These are phyloP conservation scores for Podila epicladia DNA, from an alignment of 192 early-diverging fungal genomes.

Conservation along the genomic window DNA sequence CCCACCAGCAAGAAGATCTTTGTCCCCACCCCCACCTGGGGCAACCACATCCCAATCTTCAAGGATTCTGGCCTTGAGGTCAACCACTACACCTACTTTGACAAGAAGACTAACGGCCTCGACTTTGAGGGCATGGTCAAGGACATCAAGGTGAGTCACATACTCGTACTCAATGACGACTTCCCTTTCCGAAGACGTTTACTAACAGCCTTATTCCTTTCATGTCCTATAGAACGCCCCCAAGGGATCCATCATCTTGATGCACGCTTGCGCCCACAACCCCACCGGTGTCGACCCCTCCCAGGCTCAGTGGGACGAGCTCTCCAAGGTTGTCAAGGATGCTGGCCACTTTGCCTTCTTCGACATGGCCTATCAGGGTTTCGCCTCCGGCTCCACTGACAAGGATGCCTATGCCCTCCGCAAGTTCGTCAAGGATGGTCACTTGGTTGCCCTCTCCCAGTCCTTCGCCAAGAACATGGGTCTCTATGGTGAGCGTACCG, in stretches of 20 bases:
- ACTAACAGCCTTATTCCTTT: neutral
- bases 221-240: constrained; percentile 72
- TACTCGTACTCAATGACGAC: neutral
- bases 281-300: constrained; percentile 99
- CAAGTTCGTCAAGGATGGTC: constrained; percentile 85
- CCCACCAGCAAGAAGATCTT: constrained; percentile 86
- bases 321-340: constrained; percentile 82
- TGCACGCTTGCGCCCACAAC: constrained; percentile 99
- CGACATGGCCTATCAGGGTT: constrained; percentile 99
- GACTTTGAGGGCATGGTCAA: constrained; percentile 93
- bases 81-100: constrained; percentile 93
- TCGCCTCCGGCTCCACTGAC: constrained; percentile 91
- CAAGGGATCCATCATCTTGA: constrained; percentile 85
- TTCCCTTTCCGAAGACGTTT: neutral
- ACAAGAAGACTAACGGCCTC: constrained; percentile 91
- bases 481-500: constrained; percentile 97
- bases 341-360: constrained; percentile 93
- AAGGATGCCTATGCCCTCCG: constrained; percentile 95
- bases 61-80: constrained; percentile 89
- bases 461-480: constrained; percentile 99
- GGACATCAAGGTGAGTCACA: constrained; percentile 76
- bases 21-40: constrained; percentile 96
- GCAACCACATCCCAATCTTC: constrained; percentile 97
- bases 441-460: constrained; percentile 87
- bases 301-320: constrained; percentile 88